A percentile compares a stretch with the other conserved stretches of the same genome.
Conservation (phyloP, 148 eudicot species). For the Polygonum aviculare region DNA sequence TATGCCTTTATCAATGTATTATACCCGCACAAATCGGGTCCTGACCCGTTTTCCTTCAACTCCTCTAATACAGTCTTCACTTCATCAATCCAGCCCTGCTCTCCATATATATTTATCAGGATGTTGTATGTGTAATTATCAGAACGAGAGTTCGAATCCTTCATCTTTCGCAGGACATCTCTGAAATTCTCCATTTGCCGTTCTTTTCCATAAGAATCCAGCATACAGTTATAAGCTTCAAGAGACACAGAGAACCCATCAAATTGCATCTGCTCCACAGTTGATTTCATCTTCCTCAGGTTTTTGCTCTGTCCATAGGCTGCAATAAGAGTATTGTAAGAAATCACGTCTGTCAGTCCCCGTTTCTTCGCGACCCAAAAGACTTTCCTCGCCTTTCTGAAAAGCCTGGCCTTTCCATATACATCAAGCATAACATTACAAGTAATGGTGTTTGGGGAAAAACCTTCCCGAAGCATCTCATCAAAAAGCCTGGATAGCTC, state of each 20-base stretch:
- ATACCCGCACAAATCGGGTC: slow-evolving; percentile 79
- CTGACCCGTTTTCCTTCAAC: slow-evolving; percentile 59
- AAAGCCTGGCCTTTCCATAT: slow-evolving; percentile 70
- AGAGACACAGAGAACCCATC: slow-evolving; percentile 84
- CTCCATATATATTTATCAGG: slow-evolving; percentile 82
- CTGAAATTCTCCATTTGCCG: slow-evolving; percentile 72
- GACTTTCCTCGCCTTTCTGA: slow-evolving; percentile 61
- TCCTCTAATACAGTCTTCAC: slow-evolving; percentile 53
- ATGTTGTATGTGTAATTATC: slow-evolving; percentile 78
- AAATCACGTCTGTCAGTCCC: slow-evolving; percentile 58
- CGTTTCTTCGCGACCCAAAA: slow-evolving; percentile 75
- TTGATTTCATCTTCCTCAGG: slow-evolving; percentile 52
- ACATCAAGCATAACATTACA: slow-evolving; percentile 78
- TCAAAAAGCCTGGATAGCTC: slow-evolving; percentile 84
- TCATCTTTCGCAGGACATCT: slow-evolving; percentile 56
- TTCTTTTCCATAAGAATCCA: slow-evolving; percentile 82
- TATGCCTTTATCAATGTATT: slow-evolving; percentile 95
- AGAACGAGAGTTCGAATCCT: slow-evolving; percentile 39
- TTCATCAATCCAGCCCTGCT: slow-evolving; percentile 88
- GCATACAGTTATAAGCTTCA: slow-evolving; percentile 87
- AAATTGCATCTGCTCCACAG: slow-evolving; percentile 61
- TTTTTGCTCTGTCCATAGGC: slow-evolving; percentile 60
- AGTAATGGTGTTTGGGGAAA: slow-evolving; percentile 63
- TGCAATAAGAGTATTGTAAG: slow-evolving; percentile 86
- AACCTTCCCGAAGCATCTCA: slow-evolving; percentile 77